A percentile compares a stretch with the other conserved stretches of the same genome.
These are phyloP conservation scores for Spiraea crenata DNA, from an alignment of 331 rosid genomes.

Conservation along the genomic window DNA sequence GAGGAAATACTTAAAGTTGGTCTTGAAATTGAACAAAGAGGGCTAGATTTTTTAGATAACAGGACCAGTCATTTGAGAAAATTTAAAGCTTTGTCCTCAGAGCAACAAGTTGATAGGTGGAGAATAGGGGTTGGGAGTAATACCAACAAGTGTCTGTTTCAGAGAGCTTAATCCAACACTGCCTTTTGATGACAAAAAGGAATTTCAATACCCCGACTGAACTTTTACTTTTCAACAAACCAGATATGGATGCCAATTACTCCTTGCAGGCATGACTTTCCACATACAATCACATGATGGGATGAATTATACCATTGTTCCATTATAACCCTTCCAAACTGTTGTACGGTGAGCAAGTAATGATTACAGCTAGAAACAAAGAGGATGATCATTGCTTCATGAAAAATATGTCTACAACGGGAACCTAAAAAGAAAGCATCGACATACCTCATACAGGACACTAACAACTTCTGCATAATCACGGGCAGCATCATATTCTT, in stretches of 20 bases:
- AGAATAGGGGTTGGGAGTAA: not conserved
- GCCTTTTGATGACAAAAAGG: not conserved
- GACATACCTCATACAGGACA: constrained; percentile 72
- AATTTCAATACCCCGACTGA: not conserved
- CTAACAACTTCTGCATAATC: constrained; percentile 76
- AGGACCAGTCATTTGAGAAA: no score
- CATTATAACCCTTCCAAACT: not conserved
- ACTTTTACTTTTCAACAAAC: not conserved
- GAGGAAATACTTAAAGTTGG: not conserved
- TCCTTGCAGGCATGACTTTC: not conserved
- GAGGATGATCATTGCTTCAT: not conserved
- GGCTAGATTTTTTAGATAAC: no score
- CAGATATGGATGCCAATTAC: not conserved
- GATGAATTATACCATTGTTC: constrained; percentile 2
- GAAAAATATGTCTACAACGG: not conserved
- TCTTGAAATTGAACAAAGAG: not conserved
- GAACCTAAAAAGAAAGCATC: constrained; percentile 3
- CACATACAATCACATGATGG: not conserved
- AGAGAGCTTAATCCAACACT: not conserved
- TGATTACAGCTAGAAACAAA: not conserved
- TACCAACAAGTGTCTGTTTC: not conserved
- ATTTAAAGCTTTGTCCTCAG: not conserved
- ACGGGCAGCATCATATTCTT: constrained; percentile 55
- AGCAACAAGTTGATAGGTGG: not conserved
- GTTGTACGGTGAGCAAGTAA: not conserved